These are phyloP conservation scores for Eustoma russellianum DNA, from an alignment of 257 asterid genomes.

Conservation along the genomic window DNA sequence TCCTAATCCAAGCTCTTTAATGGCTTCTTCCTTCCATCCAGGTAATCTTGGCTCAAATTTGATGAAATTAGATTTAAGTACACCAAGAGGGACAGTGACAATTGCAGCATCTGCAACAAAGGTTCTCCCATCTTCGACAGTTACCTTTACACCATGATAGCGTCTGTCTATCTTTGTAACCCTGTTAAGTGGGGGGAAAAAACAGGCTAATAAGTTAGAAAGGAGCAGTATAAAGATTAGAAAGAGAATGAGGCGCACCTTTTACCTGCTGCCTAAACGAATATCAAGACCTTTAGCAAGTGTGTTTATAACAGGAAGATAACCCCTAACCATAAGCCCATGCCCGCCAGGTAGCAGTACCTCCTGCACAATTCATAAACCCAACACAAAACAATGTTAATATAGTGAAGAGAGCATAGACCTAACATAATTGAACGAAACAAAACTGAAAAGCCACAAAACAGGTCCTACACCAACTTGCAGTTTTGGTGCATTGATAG, in stretches of 20 bases:
- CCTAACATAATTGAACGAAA: no score
- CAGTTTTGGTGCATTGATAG: no score
- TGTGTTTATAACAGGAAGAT: conserved; percentile 81
- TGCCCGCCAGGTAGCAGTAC: conserved; percentile 98
- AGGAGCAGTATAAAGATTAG: background rate
- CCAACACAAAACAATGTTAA: background rate
- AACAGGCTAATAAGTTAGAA: conserved; percentile 1
- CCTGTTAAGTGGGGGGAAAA: conserved; percentile 25
- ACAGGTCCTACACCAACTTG: no score
- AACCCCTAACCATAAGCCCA: conserved; percentile 98
- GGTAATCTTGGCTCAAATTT: conserved; percentile 86
- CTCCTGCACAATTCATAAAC: conserved; percentile 37
- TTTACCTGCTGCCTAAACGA: conserved; percentile 74
- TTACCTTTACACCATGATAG: conserved; percentile 70
- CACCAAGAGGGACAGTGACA: conserved; percentile 84
- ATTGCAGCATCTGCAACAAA: conserved; percentile 93
- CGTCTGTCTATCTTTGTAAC: conserved; percentile 71
- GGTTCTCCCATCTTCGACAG: conserved; percentile 75
- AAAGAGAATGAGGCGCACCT: background rate
- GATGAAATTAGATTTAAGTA: conserved; percentile 59
- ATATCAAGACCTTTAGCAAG: conserved; percentile 94
- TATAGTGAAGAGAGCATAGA: background rate
- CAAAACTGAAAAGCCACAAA: no score
- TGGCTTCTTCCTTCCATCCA: conserved; percentile 91
- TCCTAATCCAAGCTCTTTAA: conserved; percentile 78